These are phyloP conservation scores for Gynandropsis gynandra DNA, from an alignment of 345 rosid species.

Conservation along the genomic window DNA sequence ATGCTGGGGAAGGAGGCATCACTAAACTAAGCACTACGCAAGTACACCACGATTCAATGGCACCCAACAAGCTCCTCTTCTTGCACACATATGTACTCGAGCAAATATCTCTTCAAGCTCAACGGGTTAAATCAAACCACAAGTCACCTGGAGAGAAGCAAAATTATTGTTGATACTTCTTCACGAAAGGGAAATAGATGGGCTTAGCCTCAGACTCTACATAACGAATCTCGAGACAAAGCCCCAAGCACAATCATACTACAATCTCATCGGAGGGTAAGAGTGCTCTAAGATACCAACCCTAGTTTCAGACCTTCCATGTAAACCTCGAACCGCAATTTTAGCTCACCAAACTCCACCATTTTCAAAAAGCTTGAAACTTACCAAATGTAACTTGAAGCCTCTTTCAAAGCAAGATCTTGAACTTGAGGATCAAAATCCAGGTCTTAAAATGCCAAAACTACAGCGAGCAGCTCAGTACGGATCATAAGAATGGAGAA, in stretches of 20 bases:
- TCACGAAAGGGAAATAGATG: neutral
- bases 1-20: conserved; percentile 92
- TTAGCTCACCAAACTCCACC: conserved; percentile 16
- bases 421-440: conserved; percentile 18
- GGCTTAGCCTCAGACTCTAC: conserved; percentile 10
- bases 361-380: conserved; percentile 18
- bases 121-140: conserved; percentile 10
- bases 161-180: conserved; percentile 5
- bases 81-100: conserved; percentile 18
- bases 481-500: conserved; percentile 23
- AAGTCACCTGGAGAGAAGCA: conserved; percentile 22
- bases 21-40: conserved; percentile 15
- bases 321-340: conserved; percentile 5
- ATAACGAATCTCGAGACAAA: conserved; percentile 17
- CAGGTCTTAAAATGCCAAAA: conserved; percentile 19
- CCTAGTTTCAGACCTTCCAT: conserved; percentile 13
- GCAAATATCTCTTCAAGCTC: conserved; percentile 9
- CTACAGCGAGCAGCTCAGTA: conserved; percentile 13
- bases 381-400: conserved; percentile 17
- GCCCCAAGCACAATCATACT: neutral
- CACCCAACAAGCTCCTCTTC: conserved; percentile 17
- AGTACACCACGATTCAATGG: conserved; percentile 19
- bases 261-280: conserved; percentile 12
- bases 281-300: conserved; percentile 14
- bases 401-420: conserved; percentile 23